Evolutionary conservation across 2,329 filamentous ascomycete species (phyloP), one percentile per base, ranked within the genome.

Genomic region (Zymoseptoria passerinii): DNA sequence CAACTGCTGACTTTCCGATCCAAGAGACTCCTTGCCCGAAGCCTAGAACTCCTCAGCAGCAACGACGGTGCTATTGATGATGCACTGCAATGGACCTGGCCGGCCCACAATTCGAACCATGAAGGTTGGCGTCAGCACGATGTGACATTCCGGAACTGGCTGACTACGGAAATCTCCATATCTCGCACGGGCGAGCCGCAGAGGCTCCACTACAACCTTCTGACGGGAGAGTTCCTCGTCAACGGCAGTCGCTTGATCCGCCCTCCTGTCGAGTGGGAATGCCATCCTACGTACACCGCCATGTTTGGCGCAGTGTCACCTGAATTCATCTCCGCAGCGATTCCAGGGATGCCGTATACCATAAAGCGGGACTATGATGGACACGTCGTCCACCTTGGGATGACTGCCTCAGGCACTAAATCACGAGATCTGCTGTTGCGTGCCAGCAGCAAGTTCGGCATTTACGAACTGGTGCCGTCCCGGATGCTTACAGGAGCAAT

Each of bases 301-400:
- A 73, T 88, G 0, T 86, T 88, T 63, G 80, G 80, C 0, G 70
- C 77, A 1, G 77, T 80, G 13, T 74, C 74, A 27, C 74, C 86
- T 0, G 74, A 80, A 79, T 0, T 81, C 70, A 19, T 70, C 61
- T 80, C 83, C 0, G 87, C 84, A 0, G 57, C 62, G 0, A 59
- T 82, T 0, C 68, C 66, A 0, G 82, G 80, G 0, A 84, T 87
- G 80, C 76, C 75, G 0, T 80, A 84, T 57, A 71, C 73, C 35
- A 67, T 81, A 4, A 73, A 73, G 56, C 57, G 69, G 10, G 23
- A 28, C 9, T 57, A 50, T 5, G 40, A 55, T 10, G 61, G 61
- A 23, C 57, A 29, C 44, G 19, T 29, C 10, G 54, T 61, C 16
- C 51, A 63, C 13, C 63, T 88, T 49, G 83, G 58, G 4, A 28